Evolutionary conservation across 1,139 yeast genomes (phyloP), one percentile per base, ranked within the genome.

Genomic region (Entelexis paramagnoliae): DNA sequence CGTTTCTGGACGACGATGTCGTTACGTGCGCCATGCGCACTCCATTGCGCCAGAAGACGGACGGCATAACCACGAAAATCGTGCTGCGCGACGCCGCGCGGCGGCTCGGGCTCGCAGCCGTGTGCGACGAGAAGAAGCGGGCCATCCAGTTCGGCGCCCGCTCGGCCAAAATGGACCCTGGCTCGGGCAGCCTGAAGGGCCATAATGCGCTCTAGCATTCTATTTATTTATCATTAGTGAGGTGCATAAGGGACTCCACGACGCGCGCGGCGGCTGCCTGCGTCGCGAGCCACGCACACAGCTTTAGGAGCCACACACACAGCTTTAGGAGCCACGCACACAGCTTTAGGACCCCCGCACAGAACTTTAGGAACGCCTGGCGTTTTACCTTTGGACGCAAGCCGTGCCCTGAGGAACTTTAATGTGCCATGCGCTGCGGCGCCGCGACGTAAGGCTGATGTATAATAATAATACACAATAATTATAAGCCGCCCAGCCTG

Each of bases 61-160:
- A 71, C 64, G 59, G 61, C 53, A 33, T 3, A 2, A 49, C 47
- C 19, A 71, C 94, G 50, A 91, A 91, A 64, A 71, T 70, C 55
- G 66, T 83, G 1, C 67, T 91, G 40, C 67, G 99, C 49, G 67
- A 71, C 48, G 63, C 86, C 19, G 96, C 96, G 0, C 54, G 57
- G 1, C 53, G 46, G 2, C 51, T 64, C 6, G 78, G 77, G 0
- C 66, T 89, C 40, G 65, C 59, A 0, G 76, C 75, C 66, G 93
- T 87, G 0, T 70, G 80, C 22, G 68, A 71, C 33, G 97, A 91
- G 63, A 78, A 83, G n/a, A 91, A 91, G 64, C 72, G 98, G 48
- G 99, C 99, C 0, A 88, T 91, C 55, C 98, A 91, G 63, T 91
- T 91, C 68, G 99, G 99, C 0, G 85, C 97, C 0, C 80, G 84